These are phyloP conservation scores for Hansfordia pulvinata DNA, from an alignment of 2,329 filamentous ascomycete species.

Conservation along the genomic window DNA sequence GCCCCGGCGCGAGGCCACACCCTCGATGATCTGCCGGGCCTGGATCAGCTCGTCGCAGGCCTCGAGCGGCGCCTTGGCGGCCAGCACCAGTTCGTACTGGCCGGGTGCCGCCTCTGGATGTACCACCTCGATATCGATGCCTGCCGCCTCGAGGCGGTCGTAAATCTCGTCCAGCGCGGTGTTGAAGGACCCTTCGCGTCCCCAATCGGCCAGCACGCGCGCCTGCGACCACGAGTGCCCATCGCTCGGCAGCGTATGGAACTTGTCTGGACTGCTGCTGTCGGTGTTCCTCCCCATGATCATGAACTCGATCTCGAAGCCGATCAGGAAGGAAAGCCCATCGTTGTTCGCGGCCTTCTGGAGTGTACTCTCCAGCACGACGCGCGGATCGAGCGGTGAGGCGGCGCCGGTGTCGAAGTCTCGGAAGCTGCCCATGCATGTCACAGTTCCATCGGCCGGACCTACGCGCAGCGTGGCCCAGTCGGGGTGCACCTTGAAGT, in stretches of 20 bases:
- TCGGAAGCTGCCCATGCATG: conserved; percentile 53
- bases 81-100: conserved; percentile 67
- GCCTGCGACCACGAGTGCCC: conserved; percentile 62
- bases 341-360: conserved; percentile 32
- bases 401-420: conserved; percentile 37
- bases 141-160: conserved; percentile 41
- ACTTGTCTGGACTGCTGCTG: conserved; percentile 14
- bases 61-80: conserved; percentile 44
- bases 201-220: conserved; percentile 45
- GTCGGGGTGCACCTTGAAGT: conserved; percentile 55
- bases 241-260: conserved; percentile 33
- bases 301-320: conserved; percentile 73
- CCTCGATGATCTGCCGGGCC: conserved; percentile 54
- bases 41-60: conserved; percentile 62
- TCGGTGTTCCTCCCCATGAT: conserved; percentile 40
- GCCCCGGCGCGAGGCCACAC: conserved; percentile 46
- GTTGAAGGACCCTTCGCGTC: conserved; percentile 24
- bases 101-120: conserved; percentile 62
- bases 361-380: conserved; percentile 42
- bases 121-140: conserved; percentile 56
- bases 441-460: conserved; percentile 46
- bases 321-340: conserved; percentile 49
- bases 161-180: conserved; percentile 54
- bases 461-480: conserved; percentile 46
- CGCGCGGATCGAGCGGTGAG: conserved; percentile 49